Evolutionary conservation across 768 basidiomycete genomes (phyloP).

Genomic region (Chalciporus piperatus): DNA sequence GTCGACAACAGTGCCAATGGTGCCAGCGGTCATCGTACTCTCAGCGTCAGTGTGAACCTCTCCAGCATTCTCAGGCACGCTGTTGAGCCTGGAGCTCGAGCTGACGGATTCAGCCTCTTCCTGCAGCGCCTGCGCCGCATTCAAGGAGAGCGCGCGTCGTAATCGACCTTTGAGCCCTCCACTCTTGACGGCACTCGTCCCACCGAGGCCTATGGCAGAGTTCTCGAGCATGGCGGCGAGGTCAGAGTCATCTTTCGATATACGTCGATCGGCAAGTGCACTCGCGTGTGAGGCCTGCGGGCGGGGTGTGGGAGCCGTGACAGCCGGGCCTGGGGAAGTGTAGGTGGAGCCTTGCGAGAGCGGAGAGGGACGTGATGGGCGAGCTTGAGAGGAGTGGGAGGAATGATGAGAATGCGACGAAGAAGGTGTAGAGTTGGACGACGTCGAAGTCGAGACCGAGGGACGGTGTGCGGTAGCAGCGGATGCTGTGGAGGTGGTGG

Average conservation of each 20-base stretch:
- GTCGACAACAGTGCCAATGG: constrained; percentile 12
- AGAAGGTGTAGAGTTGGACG: constrained; percentile 24
- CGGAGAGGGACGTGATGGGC: constrained; percentile 31
- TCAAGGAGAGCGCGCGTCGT: constrained; percentile 69
- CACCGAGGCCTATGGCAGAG: constrained; percentile 37
- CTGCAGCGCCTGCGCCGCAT: constrained; percentile 53
- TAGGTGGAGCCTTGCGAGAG: constrained; percentile 33
- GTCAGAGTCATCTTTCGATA: constrained; percentile 77
- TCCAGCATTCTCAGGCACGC: constrained; percentile 21
- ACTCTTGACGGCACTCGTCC: constrained; percentile 42
- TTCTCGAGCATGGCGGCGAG: constrained; percentile 51
- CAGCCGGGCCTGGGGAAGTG: constrained; percentile 10
- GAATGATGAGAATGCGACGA: constrained; percentile 29
- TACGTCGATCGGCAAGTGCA: constrained; percentile 66
- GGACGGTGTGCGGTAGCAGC: constrained; percentile 21
- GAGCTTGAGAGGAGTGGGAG: constrained; percentile 27
- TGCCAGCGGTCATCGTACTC: constrained; percentile 41
- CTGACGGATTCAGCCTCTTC: constrained; percentile 35
- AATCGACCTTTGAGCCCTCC: constrained; percentile 77
- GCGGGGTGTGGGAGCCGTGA: constrained; percentile 16
- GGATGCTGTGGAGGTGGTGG: constrained; percentile 26
- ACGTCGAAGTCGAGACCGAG: constrained; percentile 28
- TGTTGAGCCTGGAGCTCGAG: constrained; percentile 26
- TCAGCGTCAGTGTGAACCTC: constrained; percentile 30
- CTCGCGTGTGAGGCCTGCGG: constrained; percentile 37